phyloP scores from a whole-genome alignment of 2,329 filamentous ascomycete genomes.

The Colletotrichum trifolii region DNA sequence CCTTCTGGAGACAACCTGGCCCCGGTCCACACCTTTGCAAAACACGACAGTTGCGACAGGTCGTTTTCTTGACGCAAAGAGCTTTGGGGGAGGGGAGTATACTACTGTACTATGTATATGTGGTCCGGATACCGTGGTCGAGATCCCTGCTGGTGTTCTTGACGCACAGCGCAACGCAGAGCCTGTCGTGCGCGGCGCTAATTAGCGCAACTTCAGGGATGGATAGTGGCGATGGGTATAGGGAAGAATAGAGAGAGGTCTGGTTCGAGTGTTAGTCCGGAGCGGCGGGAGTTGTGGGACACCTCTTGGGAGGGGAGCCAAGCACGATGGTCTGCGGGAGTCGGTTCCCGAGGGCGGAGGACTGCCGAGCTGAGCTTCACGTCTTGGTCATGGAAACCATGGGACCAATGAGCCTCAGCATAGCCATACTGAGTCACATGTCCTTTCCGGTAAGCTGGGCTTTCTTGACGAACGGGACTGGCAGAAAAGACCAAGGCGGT shows the following conservation, averaged over 20 bases:
- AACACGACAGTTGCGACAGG: conserved; percentile 19
- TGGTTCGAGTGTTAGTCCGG: no score
- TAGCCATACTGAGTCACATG: conserved; percentile 2
- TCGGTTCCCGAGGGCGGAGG: not conserved
- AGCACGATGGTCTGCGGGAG: not conserved
- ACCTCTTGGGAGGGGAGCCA: no score
- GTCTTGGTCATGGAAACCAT: not conserved
- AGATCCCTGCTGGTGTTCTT: not conserved
- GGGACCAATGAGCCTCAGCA: conserved; percentile 14
- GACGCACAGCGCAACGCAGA: not conserved
- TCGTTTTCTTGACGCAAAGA: not conserved
- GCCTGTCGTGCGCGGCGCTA: conserved; percentile 13
- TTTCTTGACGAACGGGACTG: not conserved
- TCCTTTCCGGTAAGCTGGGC: conserved; percentile 3
- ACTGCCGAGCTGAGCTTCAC: not conserved
- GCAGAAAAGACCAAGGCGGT: no score
- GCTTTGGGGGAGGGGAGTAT: no score
- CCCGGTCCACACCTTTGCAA: conserved; percentile 15
- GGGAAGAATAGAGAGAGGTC: no score
- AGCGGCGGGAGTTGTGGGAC: no score
- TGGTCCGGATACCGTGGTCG: not conserved
- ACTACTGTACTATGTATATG: no score
- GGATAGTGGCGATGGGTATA: not conserved
- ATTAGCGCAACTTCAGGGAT: conserved; percentile 32
- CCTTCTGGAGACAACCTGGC: not conserved